A percentile compares a stretch with the other conserved stretches of the same genome.
Evolutionary conservation across 352 stramenopile genomes (phyloP).

Genomic region (Globisporangium perplexum): DNA sequence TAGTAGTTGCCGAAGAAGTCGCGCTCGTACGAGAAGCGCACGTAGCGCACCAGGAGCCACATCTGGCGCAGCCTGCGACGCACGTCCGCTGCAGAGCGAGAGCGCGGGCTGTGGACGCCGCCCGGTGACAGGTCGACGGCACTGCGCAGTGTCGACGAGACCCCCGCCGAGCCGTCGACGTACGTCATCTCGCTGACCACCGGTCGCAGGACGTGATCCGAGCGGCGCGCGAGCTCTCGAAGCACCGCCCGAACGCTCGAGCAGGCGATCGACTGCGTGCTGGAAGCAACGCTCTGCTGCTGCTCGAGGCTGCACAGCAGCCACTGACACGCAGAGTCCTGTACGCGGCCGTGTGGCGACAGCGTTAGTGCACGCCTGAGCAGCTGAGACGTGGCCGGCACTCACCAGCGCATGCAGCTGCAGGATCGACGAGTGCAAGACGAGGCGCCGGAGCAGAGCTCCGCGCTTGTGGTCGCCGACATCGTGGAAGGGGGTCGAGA

Average conservation of each 20-base stretch:
- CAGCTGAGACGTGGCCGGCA: neutral
- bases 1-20: slow-evolving; percentile 27
- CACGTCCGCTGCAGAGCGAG: neutral
- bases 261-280: neutral
- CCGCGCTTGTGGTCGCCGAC: slow-evolving; percentile 1
- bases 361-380: neutral
- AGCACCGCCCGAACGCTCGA: neutral
- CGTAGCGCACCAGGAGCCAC: slow-evolving; percentile 21
- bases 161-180: slow-evolving; percentile 1
- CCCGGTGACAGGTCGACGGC: neutral
- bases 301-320: slow-evolving; percentile 2
- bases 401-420: slow-evolving; percentile 25
- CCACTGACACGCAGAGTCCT: slow-evolving; percentile 7
- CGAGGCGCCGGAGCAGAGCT: slow-evolving; percentile 8
- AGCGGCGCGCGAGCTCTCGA: neutral
- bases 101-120: too few species aligned
- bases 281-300: neutral
- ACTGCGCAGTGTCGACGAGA: neutral
- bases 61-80: neutral
- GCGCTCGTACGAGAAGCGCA: slow-evolving; percentile 28
- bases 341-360: neutral
- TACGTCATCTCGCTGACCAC: slow-evolving; percentile 6
- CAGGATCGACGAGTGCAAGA: slow-evolving; percentile 14
- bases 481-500: neutral
- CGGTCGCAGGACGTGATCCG: neutral